Evolutionary conservation across 768 basidiomycete genomes (phyloP).

Genomic region (Trametes meyenii): DNA sequence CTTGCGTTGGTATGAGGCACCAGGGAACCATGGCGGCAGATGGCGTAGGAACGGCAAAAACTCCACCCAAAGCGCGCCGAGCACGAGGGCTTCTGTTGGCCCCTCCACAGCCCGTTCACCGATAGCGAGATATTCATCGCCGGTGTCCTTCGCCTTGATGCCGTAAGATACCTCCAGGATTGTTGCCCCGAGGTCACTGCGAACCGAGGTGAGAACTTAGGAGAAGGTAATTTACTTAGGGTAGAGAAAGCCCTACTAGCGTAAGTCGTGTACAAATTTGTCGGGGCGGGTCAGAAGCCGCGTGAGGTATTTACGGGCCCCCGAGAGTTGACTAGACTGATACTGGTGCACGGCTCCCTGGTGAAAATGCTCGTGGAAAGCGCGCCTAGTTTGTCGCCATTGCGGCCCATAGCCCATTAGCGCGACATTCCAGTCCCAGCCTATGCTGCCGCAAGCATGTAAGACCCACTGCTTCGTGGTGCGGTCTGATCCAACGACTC

Average conservation of each 20-base stretch:
- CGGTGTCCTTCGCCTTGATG: background rate
- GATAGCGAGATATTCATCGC: slow-evolving; percentile 9
- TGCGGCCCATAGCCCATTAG: slow-evolving; percentile 11
- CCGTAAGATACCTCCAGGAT: slow-evolving; percentile 24
- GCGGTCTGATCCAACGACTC: background rate
- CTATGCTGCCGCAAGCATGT: slow-evolving; percentile 6
- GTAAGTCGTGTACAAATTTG: slow-evolving; percentile 8
- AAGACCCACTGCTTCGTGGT: background rate
- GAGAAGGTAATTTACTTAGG: background rate
- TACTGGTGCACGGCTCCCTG: background rate
- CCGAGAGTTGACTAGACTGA: slow-evolving; percentile 3
- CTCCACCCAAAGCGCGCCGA: slow-evolving; percentile 13
- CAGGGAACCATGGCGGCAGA: slow-evolving; percentile 29
- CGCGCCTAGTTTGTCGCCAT: slow-evolving; percentile 11
- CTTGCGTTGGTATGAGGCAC: slow-evolving; percentile 25
- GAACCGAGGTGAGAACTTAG: background rate
- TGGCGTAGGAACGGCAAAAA: slow-evolving; percentile 20
- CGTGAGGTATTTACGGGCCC: background rate
- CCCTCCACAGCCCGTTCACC: slow-evolving; percentile 9
- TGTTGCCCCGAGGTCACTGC: slow-evolving; percentile 14
- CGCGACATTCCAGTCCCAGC: slow-evolving; percentile 18
- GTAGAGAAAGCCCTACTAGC: background rate
- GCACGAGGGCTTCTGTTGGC: slow-evolving; percentile 1
- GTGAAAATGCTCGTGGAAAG: slow-evolving; percentile 15
- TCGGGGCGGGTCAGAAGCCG: slow-evolving; percentile 2